These are phyloP conservation scores for Skeletonema grethae DNA, from an alignment of 108 stramenopile species.

Conservation along the genomic window DNA sequence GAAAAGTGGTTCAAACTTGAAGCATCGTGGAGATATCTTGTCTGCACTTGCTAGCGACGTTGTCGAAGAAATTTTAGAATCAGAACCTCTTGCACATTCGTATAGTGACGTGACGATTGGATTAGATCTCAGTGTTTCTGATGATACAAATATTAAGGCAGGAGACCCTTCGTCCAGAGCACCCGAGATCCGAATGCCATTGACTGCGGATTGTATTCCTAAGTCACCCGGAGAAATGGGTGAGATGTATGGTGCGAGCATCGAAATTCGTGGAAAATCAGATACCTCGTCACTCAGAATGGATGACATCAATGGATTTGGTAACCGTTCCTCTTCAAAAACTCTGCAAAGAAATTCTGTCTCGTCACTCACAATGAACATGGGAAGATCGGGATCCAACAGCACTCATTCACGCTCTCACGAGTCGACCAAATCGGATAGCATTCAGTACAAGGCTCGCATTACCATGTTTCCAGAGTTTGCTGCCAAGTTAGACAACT, in stretches of 20 bases:
- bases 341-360: constrained; percentile 15
- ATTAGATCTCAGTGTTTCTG: constrained; percentile 50
- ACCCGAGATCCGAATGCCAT: not conserved
- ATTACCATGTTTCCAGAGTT: constrained; percentile 88
- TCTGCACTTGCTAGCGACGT: constrained; percentile 83
- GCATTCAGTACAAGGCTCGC: constrained; percentile 55
- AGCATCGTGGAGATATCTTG: constrained; percentile 82
- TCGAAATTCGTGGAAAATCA: constrained; percentile 21
- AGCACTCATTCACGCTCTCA: constrained; percentile 4
- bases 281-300: not conserved
- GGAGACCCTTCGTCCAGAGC: not conserved
- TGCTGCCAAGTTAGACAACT: constrained; percentile 73
- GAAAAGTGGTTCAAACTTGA: constrained; percentile 77
- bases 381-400: constrained; percentile 30
- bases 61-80: constrained; percentile 79
- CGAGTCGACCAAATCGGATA: constrained; percentile 32
- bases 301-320: not conserved
- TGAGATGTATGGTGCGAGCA: constrained; percentile 26
- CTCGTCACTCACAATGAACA: constrained; percentile 27
- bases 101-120: constrained; percentile 61
- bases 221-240: constrained; percentile 17
- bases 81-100: constrained; percentile 44
- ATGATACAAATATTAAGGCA: constrained; percentile 33
- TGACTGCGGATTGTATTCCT: constrained; percentile 29
- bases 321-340: not conserved